Percentiles rank a stretch among this genome's conserved stretches.
phyloP scores from a whole-genome alignment of 73 alveolate genomes.

The Stentor roeselii region DNA sequence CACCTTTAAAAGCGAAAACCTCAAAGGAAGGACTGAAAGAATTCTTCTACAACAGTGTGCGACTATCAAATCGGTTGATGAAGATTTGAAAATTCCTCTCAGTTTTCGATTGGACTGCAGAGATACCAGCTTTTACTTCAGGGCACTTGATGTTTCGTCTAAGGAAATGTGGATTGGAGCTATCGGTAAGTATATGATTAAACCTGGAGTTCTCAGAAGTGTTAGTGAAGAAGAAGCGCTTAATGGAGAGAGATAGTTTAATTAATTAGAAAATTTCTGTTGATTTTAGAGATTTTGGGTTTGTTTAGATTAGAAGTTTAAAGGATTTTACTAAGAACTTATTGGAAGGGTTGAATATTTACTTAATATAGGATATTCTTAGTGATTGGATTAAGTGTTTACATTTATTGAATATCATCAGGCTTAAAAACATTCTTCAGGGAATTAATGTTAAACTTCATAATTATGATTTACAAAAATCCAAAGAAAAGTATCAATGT shows the following conservation, averaged over 20 bases:
- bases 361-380: no score
- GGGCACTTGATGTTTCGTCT: not conserved
- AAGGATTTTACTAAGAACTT: no score
- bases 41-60: slow-evolving; percentile 28
- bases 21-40: slow-evolving; percentile 12
- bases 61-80: slow-evolving; percentile 31
- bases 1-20: not conserved
- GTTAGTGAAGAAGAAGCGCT: slow-evolving; percentile 14
- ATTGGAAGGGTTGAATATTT: no score
- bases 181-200: slow-evolving; percentile 21
- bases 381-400: no score
- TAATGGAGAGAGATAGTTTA: not conserved
- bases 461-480: no score
- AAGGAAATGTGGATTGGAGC: slow-evolving; percentile 13
- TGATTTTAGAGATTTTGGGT: no score
- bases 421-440: no score
- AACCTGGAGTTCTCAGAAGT: slow-evolving; percentile 22
- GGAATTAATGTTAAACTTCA: no score
- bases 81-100: not conserved
- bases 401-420: no score
- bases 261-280: no score
- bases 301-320: no score
- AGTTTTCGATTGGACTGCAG: not conserved
- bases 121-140: not conserved
- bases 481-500: no score